Evolutionary conservation across 768 basidiomycete genomes (phyloP), one percentile per base, ranked within the genome.

Genomic region (Suillus decipiens): DNA sequence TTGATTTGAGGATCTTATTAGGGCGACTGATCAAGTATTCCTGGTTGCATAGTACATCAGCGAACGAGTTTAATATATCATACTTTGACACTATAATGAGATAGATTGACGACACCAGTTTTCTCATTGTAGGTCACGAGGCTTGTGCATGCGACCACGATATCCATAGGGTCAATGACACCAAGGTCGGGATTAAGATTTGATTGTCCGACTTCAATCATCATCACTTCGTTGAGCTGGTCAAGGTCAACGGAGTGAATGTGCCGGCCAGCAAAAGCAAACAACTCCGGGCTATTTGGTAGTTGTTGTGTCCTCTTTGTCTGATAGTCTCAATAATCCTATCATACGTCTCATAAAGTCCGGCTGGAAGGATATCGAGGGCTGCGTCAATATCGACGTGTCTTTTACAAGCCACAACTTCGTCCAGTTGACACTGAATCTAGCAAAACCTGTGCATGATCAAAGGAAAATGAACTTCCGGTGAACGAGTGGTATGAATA

Each of bases 301-400:
- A n/a, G n/a, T n/a, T n/a, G n/a, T n/a, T n/a, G n/a, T n/a, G n/a
- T 1, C 43, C 54, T 8, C 15, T 33, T 4, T 34, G 37, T 34
- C 68, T 59, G 0, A 72, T 62, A 1, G 51, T 43, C 4, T 47
- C 28, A 5, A 72, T 62, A 22, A 70, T 72, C 8, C 71, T 64
- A 15, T 67, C 56, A 15, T 70, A 68, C 0, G 71, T 72, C 41
- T 70, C 71, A 31, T 72, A 64, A 3, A 71, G 34, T 24, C 70
- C 67, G 41, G 51, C 1, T 17, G 67, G 67, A 17, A 68, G 69
- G 19, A 55, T 57, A 12, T 62, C 9, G 2, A 68, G 63, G 3
- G 50, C 61, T 59, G 0, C 22, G n/a, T n/a, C n/a, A n/a, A n/a
- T n/a, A n/a, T n/a, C n/a, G n/a, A n/a, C 47, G 34, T 34, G 31